Base-by-base conservation (phyloP, 345 rosid genomes). In the Geranium brycei region DNA sequence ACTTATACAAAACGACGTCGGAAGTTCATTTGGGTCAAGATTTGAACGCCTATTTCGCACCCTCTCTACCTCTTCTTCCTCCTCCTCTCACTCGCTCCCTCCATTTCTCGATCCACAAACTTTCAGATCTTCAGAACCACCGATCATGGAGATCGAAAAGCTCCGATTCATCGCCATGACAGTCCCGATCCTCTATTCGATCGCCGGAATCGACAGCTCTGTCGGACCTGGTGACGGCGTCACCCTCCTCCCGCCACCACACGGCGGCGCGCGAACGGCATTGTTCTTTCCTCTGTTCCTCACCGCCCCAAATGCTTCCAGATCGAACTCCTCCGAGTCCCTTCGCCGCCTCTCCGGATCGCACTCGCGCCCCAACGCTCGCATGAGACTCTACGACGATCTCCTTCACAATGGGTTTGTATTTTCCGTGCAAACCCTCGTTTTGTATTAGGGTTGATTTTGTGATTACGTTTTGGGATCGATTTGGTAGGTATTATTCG, bases 381-480 rank as follows among this genome's bases (percentile, higher is more conserved):
- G 84, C 60, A 87, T 92, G 97, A 73, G 87, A 66, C 98, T 92
- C 75, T 77, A 86, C 83, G 98, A 92, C 71, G 96, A 92, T 81
- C 98, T 92, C 68, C 89, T 89, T 31, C 81, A 71, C 65, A 80
- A 83, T 79, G 98, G 97, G 97, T 89, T 76, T 28, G 28, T 23
- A 13, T 62, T 40, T 60, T 63, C 17, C 18, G 28, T 23, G 28
- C 28, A 23, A 23, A 23, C 60, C 56, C 30, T 60, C 55, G 30
- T 51, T 38, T 59, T 47, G 64, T 16, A 23, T 11, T 66, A 66
- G 51, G 53, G 31, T 18, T 57, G 65, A 64, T 68, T 38, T 56
- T 5, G 5, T 7, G 41, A 35, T 35, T 35, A 0, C 28, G 41
- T 35, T 4, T 38, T 68, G 59, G 57, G 19, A 17, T 55, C 61